Percentiles rank a stretch among this genome's conserved stretches.
Evolutionary conservation across 495 filamentous ascomycete species (phyloP).

Genomic region (Aspergillus carlsbadensis): DNA sequence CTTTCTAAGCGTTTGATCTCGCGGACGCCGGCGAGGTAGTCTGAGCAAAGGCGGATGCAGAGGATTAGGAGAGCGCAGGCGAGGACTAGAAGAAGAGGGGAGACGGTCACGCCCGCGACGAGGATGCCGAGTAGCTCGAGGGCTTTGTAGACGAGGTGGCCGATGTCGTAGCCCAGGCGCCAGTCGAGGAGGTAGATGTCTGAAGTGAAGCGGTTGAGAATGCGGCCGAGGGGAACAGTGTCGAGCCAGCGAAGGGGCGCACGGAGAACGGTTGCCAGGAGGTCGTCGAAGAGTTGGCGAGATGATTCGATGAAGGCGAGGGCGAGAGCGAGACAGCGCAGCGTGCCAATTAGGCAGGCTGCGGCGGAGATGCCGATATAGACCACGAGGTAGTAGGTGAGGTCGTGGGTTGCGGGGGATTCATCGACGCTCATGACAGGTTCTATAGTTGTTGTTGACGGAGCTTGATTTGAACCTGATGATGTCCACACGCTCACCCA

Average conservation of each 20-base stretch:
- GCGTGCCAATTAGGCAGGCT: constrained; percentile 55
- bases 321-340: constrained; percentile 57
- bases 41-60: constrained; percentile 53
- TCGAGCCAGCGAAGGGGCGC: constrained; percentile 75
- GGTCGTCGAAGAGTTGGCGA: constrained; percentile 59
- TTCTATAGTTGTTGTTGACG: background rate
- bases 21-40: constrained; percentile 66
- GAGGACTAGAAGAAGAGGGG: constrained; percentile 26
- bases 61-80: constrained; percentile 31
- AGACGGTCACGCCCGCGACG: constrained; percentile 28
- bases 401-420: constrained; percentile 7
- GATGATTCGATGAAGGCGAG: constrained; percentile 60
- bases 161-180: constrained; percentile 58
- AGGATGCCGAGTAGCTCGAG: constrained; percentile 31
- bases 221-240: constrained; percentile 72
- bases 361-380: constrained; percentile 62
- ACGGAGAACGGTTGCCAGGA: constrained; percentile 63
- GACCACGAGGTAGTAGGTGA: constrained; percentile 60
- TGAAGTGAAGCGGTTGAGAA: constrained; percentile 73
- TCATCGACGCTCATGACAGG: background rate
- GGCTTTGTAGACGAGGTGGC: constrained; percentile 53
- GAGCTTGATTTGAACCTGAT: constrained; percentile 12
- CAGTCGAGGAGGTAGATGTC: constrained; percentile 70
- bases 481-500: constrained; percentile 68
- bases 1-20: constrained; percentile 72